Percentiles rank a stretch among this genome's conserved stretches.
phyloP scores from a whole-genome alignment of 345 rosid genomes.

The Syzygium oleosum region DNA sequence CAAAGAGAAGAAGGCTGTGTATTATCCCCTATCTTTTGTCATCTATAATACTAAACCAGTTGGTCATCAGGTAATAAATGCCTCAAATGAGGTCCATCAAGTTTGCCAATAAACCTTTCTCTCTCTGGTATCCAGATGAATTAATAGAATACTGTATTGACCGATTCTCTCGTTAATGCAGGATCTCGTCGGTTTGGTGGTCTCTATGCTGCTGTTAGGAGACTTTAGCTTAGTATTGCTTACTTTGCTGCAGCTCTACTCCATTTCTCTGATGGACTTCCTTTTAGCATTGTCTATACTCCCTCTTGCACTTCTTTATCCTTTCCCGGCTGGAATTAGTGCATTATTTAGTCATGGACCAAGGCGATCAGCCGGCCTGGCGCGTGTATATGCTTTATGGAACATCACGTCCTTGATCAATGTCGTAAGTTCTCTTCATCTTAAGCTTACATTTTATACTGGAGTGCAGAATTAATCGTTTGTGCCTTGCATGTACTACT shows the following conservation, averaged over 20 bases:
- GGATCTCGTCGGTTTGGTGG: conserved; percentile 88
- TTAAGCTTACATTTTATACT: neutral
- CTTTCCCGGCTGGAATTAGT: conserved; percentile 90
- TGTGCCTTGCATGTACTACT: neutral
- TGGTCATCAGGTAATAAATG: conserved; percentile 74
- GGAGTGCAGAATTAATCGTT: neutral
- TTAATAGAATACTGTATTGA: neutral
- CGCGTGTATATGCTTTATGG: conserved; percentile 88
- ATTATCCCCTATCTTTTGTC: conserved; percentile 50
- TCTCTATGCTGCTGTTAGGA: conserved; percentile 68
- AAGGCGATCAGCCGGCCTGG: conserved; percentile 70
- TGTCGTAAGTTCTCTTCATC: conserved; percentile 47
- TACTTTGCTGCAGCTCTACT: conserved; percentile 84
- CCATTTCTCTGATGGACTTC: conserved; percentile 62
- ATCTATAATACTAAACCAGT: conserved; percentile 67
- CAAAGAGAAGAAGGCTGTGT: conserved; percentile 41
- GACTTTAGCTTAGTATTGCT: conserved; percentile 85
- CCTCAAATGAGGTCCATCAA: neutral
- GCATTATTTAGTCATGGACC: conserved; percentile 95
- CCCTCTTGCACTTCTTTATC: conserved; percentile 70
- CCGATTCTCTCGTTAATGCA: conserved; percentile 9
- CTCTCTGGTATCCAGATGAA: neutral
- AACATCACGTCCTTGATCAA: conserved; percentile 70
- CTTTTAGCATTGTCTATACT: conserved; percentile 55
- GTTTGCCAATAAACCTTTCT: neutral